Conservation (phyloP, 2,329 filamentous ascomycete species). For the Pseudogymnoascus destructans region DNA sequence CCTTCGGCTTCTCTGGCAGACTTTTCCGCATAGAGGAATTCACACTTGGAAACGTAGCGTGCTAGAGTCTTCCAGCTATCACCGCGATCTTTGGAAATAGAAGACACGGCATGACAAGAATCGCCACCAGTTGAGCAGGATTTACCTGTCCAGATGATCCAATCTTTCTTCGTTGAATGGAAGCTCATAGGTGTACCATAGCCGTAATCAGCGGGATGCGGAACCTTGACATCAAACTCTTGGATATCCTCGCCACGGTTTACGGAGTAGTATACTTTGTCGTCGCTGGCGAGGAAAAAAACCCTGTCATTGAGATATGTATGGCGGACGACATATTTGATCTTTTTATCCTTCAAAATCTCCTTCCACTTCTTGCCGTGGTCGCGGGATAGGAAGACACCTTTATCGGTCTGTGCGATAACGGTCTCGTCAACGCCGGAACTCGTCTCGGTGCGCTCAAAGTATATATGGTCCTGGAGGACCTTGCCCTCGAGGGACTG, state of each 20-base stretch:
- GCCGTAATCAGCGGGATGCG: constrained; percentile 28
- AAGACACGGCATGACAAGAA: constrained; percentile 61
- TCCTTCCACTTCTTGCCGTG: constrained; percentile 79
- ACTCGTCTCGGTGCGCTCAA: constrained; percentile 60
- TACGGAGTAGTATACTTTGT: constrained; percentile 64
- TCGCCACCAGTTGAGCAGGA: constrained; percentile 40
- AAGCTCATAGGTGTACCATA: constrained; percentile 52
- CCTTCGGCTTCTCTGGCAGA: constrained; percentile 35
- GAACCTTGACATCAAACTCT: constrained; percentile 56
- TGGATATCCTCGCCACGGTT: constrained; percentile 65
- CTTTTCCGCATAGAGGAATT: constrained; percentile 61
- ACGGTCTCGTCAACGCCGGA: constrained; percentile 58
- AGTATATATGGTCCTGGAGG: constrained; percentile 51
- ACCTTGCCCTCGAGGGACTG: constrained; percentile 47
- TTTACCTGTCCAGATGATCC: constrained; percentile 80
- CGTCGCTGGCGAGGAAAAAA: constrained; percentile 63
- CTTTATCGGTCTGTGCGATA: constrained; percentile 35
- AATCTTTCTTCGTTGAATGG: constrained; percentile 74
- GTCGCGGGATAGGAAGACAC: constrained; percentile 62
- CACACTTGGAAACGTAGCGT: constrained; percentile 65
- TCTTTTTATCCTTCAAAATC: constrained; percentile 54
- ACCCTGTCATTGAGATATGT: constrained; percentile 70
- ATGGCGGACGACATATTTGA: constrained; percentile 63
- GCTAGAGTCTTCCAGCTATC: constrained; percentile 64
- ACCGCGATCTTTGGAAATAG: constrained; percentile 67